Evolutionary conservation across 345 rosid genomes (phyloP).

Genomic region (Acer campestre): DNA sequence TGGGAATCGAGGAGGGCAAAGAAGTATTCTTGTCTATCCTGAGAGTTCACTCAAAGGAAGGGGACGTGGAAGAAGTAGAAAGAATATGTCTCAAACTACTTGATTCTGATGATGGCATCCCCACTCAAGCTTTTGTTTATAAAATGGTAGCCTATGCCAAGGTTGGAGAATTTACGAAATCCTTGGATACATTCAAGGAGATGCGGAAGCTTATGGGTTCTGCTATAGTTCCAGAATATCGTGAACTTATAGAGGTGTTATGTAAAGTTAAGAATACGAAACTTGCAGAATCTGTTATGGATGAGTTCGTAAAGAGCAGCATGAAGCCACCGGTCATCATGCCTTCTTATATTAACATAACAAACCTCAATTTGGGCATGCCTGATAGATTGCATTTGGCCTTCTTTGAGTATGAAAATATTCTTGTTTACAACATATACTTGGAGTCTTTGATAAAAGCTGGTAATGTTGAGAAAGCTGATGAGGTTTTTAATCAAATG

Average conservation of each 20-base stretch:
- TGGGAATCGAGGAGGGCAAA: constrained; percentile 57
- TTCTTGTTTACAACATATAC: constrained; percentile 51
- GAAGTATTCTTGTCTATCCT: constrained; percentile 72
- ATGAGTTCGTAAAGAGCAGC: too few species aligned
- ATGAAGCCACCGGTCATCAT: too few species aligned
- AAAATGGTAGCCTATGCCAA: constrained; percentile 78
- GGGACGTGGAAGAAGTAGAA: constrained; percentile 70
- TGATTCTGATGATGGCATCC: constrained; percentile 33
- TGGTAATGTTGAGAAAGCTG: constrained; percentile 63
- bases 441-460: constrained; percentile 64
- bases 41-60: constrained; percentile 72
- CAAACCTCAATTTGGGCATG: constrained; percentile 48
- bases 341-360: constrained; percentile 50
- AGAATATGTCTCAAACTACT: constrained; percentile 62
- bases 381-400: constrained; percentile 56
- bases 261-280: too few species aligned
- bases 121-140: constrained; percentile 74
- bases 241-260: constrained; percentile 75
- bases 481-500: constrained; percentile 65
- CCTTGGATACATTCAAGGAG: constrained; percentile 60
- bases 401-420: constrained; percentile 45
- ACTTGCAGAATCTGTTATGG: too few species aligned
- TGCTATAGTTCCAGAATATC: constrained; percentile 61
- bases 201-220: constrained; percentile 63
- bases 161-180: constrained; percentile 48